Evolutionary conservation across 192 early-diverging fungal genomes (phyloP).

Genomic region (Linnemannia exigua): DNA sequence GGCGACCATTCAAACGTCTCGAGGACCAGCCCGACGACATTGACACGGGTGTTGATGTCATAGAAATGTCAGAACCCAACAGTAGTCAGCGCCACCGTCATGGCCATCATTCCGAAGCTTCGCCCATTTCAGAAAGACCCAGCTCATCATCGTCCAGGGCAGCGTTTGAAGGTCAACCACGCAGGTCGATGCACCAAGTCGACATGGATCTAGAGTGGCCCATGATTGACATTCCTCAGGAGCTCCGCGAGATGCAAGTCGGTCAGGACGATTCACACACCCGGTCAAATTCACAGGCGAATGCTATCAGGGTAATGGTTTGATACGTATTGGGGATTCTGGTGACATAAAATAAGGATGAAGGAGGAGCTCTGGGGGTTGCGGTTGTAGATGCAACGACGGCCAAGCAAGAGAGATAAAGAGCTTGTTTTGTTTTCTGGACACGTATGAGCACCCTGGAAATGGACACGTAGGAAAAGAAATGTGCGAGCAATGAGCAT

Average conservation of each 20-base stretch:
- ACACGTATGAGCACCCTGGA: not conserved
- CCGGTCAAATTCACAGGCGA: conserved; percentile 60
- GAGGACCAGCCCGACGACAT: conserved; percentile 50
- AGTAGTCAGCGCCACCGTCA: conserved; percentile 23
- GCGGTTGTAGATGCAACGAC: too few relatives aligned
- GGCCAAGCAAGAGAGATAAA: too few relatives aligned
- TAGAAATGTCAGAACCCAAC: conserved; percentile 50
- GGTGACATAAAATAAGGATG: not conserved
- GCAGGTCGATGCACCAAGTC: conserved; percentile 49
- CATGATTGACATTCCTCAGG: conserved; percentile 60
- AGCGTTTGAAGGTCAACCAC: conserved; percentile 28
- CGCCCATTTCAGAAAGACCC: conserved; percentile 35
- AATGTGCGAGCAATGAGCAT: not conserved
- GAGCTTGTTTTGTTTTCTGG: too few relatives aligned
- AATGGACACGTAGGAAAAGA: not conserved
- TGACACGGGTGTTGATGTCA: conserved; percentile 37
- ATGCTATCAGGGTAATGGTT: conserved; percentile 55
- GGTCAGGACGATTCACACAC: conserved; percentile 41
- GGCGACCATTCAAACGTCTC: conserved; percentile 46
- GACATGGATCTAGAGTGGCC: conserved; percentile 57
- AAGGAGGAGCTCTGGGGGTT: not conserved
- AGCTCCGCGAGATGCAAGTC: conserved; percentile 44
- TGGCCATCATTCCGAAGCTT: conserved; percentile 15
- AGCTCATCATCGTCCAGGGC: conserved; percentile 44
- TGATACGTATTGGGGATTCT: not conserved